Evolutionary conservation across 2,329 filamentous ascomycete genomes (phyloP).

Genomic region (Diaporthe sp.): DNA sequence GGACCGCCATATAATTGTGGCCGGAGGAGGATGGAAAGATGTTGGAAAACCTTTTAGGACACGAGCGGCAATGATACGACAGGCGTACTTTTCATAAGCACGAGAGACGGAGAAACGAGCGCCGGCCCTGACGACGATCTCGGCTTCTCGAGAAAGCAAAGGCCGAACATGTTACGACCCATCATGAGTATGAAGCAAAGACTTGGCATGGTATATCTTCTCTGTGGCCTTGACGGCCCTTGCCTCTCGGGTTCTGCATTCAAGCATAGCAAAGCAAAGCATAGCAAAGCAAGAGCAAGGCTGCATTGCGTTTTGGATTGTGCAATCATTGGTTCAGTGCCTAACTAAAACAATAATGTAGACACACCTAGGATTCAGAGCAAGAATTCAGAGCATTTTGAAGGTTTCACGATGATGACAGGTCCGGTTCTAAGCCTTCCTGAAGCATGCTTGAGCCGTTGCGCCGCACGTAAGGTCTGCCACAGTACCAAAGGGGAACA

Average conservation of each 20-base stretch:
- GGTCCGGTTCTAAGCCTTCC: not conserved
- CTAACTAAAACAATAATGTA: not conserved
- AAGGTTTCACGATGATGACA: not conserved
- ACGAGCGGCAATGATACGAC: not conserved
- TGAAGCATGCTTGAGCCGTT: not conserved
- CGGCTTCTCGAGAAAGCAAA: constrained; percentile 2
- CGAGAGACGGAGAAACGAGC: not conserved
- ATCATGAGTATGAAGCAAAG: constrained; percentile 25
- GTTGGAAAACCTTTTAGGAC: not conserved
- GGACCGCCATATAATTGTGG: constrained; percentile 33
- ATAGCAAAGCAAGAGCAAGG: not conserved
- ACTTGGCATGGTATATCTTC: constrained; percentile 15
- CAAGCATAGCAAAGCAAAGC: constrained; percentile 19
- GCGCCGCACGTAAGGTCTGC: not conserved
- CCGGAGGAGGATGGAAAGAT: not conserved
- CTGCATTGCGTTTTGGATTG: not conserved
- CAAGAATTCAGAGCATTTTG: not conserved
- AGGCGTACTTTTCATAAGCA: not conserved
- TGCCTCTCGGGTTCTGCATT: not conserved
- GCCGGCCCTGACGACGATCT: constrained; percentile 15
- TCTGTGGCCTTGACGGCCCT: not conserved
- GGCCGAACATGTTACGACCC: constrained; percentile 6
- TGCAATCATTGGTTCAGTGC: not conserved
- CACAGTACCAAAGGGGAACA: not conserved
- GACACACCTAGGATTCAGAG: not conserved